Conservation (phyloP, 108 stramenopile species). For the Skeletonema tropicum region DNA sequence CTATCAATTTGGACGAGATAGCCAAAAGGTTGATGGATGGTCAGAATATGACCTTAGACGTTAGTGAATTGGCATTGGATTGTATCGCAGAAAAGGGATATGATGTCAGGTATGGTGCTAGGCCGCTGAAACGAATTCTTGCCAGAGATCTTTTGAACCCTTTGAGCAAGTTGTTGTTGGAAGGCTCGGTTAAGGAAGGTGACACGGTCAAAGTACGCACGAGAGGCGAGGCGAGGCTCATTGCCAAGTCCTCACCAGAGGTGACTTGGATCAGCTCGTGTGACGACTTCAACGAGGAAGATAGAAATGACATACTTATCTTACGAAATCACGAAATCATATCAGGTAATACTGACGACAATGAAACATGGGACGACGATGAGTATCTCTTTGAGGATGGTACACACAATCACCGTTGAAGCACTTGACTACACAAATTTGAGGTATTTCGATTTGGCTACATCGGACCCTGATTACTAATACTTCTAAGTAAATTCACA, state of each 20-base stretch:
- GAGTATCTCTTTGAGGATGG: conserved; percentile 60
- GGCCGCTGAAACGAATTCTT: conserved; percentile 82
- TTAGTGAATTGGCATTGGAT: conserved; percentile 68
- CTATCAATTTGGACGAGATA: conserved; percentile 73
- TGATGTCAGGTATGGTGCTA: conserved; percentile 80
- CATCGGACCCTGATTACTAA: too few species aligned
- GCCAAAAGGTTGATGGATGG: conserved; percentile 56
- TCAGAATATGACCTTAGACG: conserved; percentile 66
- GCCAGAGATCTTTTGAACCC: conserved; percentile 77
- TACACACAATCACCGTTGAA: conserved; percentile 50
- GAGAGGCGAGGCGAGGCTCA: conserved; percentile 63
- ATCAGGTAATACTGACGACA: conserved; percentile 13
- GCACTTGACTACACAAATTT: too few species aligned
- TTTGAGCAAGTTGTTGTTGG: conserved; percentile 81
- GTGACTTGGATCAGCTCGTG: conserved; percentile 59
- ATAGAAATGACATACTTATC: conserved; percentile 75
- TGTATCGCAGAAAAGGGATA: conserved; percentile 76
- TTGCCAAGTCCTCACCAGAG: conserved; percentile 38
- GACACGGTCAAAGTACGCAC: conserved; percentile 71
- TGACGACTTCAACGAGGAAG: conserved; percentile 34
- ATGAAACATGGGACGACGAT: conserved; percentile 53
- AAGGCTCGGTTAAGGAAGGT: conserved; percentile 69
- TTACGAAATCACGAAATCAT: conserved; percentile 55
- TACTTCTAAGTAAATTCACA: too few species aligned
- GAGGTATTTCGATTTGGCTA: too few species aligned